Evolutionary conservation across 768 basidiomycete genomes (phyloP).

Genomic region (Panaeolus cyanescens): DNA sequence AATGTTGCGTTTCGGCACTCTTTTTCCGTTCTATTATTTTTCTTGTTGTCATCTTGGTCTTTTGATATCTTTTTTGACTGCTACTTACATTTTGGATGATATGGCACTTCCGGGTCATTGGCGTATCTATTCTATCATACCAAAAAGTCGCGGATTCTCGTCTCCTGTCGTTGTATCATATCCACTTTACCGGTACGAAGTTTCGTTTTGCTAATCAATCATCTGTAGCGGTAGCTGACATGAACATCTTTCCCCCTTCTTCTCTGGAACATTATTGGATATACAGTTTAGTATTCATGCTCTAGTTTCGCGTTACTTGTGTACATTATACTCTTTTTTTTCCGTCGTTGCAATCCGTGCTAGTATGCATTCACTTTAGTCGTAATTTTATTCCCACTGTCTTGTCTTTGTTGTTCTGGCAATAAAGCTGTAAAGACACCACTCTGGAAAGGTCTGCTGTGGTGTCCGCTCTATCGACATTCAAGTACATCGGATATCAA

Average conservation of each 20-base stretch:
- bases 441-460: no score
- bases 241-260: neutral
- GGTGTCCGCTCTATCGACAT: no score
- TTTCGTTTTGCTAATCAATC: conserved; percentile 11
- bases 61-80: conserved; percentile 14
- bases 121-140: conserved; percentile 16
- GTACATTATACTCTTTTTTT: neutral
- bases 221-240: conserved; percentile 27
- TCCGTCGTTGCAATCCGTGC: neutral
- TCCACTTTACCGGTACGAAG: conserved; percentile 27
- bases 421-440: no score
- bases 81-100: conserved; percentile 9
- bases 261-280: neutral
- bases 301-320: neutral
- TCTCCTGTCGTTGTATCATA: conserved; percentile 14
- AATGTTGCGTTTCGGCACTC: conserved; percentile 1
- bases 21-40: conserved; percentile 6
- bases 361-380: conserved; percentile 1
- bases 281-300: conserved; percentile 7
- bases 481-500: no score
- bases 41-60: conserved; percentile 2
- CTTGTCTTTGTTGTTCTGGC: neutral
- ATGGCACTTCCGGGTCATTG: conserved; percentile 14
- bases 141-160: conserved; percentile 6
- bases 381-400: neutral